Base-by-base conservation (phyloP, 2,329 filamentous ascomycete genomes). In the Cordyceps farinosa region DNA sequence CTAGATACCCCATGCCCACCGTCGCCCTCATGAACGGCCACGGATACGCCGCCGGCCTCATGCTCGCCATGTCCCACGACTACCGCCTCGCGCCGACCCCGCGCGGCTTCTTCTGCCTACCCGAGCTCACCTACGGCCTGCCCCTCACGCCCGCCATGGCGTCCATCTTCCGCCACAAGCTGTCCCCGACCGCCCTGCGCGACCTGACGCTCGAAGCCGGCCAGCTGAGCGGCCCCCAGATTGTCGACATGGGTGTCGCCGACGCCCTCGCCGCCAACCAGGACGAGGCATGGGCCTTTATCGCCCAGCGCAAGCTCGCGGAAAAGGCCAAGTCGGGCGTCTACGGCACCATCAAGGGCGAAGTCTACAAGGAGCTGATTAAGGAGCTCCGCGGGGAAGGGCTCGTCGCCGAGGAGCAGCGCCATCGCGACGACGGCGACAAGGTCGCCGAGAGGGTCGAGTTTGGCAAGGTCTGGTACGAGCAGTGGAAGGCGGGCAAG, bases 21-120 rank as follows among this genome's bases (percentile, higher is more conserved):
- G 76, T 95, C 56, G 88, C 90, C n/a, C 79, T 92, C 9, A 71
- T 94, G 61, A 92, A 91, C 69, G 91, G 91, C 29, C 91, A 96
- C 74, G 86, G 88, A 61, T 95, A 92, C 73, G 91, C 91, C 6
- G 91, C 86, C 52, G 91, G 90, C n/a, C 79, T 93, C 65, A 93
- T 95, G 87, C 79, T 90, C 10, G 85, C 90, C 64, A 90, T 92
- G 84, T 86, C 90, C 76, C 90, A 93, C 76, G 90, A 94, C 77
- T 95, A 95, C 78, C 85, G 91, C 34, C 81, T 95, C 68, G 90
- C 91, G 78, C 89, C 89, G 71, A 84, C 88, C 0, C 71, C 80
- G 1, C 80, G 83, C 27, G 91, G 91, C n/a, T 93, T 86, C 75
- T 74, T 90, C 45, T 94, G 91, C 75, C 78, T 95, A 68, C 94